Conservation (phyloP, 331 rosid species). For the Quercus lobata region DNA sequence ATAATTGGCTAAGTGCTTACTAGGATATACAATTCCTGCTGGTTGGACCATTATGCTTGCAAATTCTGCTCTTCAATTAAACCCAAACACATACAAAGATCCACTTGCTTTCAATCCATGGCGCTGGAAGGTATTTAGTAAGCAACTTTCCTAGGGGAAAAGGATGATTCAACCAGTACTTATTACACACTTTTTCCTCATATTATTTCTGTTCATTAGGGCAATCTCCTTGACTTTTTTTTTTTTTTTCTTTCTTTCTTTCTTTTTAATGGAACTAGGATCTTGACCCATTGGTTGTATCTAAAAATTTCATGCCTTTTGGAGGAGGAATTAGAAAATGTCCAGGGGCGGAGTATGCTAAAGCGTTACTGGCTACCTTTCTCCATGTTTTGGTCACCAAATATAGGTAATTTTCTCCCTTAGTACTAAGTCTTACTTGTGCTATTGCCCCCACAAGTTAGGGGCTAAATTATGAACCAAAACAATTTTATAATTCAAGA, state of each 20-base stretch:
- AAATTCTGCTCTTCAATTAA: slow-evolving; percentile 1
- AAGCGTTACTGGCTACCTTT: not conserved
- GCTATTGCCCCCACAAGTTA: not conserved
- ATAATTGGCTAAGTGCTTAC: not conserved
- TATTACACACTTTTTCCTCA: too few relatives aligned
- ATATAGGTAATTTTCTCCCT: slow-evolving; percentile 2
- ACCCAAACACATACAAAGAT: slow-evolving; percentile 6
- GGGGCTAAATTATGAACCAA: slow-evolving; percentile 31
- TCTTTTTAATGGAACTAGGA: slow-evolving; percentile 8
- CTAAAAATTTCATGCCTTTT: slow-evolving; percentile 45
- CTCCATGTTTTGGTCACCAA: slow-evolving; percentile 16
- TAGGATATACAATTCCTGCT: slow-evolving; percentile 1
- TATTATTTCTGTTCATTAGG: too few relatives aligned
- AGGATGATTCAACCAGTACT: too few relatives aligned
- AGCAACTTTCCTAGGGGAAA: not conserved
- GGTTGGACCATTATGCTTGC: slow-evolving; percentile 7
- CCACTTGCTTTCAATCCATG: slow-evolving; percentile 16
- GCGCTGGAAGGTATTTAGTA: not conserved
- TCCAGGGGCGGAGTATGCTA: slow-evolving; percentile 37
- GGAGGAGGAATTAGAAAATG: slow-evolving; percentile 53
- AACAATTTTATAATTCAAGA: not conserved
- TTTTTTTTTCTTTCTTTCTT: too few relatives aligned
- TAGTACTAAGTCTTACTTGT: not conserved
- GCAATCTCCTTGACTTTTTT: too few relatives aligned
- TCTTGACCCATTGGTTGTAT: slow-evolving; percentile 17